Evolutionary conservation across 257 asterid genomes (phyloP).

Genomic region (Nicotiana obtusifolia): DNA sequence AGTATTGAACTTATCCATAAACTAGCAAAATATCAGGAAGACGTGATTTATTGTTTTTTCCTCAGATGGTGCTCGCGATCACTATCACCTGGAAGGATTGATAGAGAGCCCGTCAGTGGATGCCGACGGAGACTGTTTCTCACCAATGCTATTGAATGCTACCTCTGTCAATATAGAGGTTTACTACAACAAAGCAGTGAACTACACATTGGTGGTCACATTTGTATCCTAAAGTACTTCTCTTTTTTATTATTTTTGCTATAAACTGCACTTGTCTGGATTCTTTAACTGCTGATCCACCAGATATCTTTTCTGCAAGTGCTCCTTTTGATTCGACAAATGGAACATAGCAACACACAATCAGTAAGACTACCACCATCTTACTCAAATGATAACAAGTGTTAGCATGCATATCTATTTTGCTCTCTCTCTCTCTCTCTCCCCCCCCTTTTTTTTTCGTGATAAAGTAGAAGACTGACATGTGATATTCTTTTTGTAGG

Average conservation of each 20-base stretch:
- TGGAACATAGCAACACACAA: conserved; percentile 97
- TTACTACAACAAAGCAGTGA: conserved; percentile 92
- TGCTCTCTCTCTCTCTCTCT: no score
- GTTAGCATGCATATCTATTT: no score
- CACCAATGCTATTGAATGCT: conserved; percentile 85
- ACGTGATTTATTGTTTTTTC: conserved; percentile 14
- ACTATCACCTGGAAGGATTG: conserved; percentile 78
- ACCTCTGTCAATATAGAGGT: conserved; percentile 84
- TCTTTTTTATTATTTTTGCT: conserved; percentile 5
- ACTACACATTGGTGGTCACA: conserved; percentile 97
- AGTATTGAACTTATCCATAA: background rate
- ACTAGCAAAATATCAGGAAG: background rate
- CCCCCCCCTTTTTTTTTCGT: no score
- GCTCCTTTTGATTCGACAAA: conserved; percentile 83
- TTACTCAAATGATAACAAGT: no score
- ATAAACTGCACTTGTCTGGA: conserved; percentile 27
- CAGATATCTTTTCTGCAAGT: conserved; percentile 93
- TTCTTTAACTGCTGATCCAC: conserved; percentile 40
- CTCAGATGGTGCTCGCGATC: conserved; percentile 76
- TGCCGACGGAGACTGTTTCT: conserved; percentile 93
- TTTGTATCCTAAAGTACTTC: conserved; percentile 76
- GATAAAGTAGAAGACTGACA: background rate
- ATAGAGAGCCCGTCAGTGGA: conserved; percentile 98
- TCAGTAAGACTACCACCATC: conserved; percentile 50
- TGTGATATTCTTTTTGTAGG: conserved; percentile 38